A percentile compares a stretch with the other conserved stretches of the same genome.
phyloP scores from a whole-genome alignment of 78 protist species.

The Trichosphaerium sp. region DNA sequence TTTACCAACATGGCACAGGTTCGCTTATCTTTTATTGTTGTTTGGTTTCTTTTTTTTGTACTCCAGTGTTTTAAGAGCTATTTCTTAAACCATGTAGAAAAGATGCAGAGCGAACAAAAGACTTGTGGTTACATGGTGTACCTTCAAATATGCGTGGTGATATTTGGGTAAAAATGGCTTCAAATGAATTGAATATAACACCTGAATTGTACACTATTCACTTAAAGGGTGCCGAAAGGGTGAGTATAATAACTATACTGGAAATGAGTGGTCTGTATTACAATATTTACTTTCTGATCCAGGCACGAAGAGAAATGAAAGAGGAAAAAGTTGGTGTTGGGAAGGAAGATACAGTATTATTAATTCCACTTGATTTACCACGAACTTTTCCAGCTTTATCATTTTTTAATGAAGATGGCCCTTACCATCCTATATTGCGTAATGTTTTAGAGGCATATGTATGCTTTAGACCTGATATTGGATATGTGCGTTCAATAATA shows the following conservation, averaged over 20 bases:
- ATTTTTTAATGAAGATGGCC: constrained; percentile 57
- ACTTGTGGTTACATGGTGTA: constrained; percentile 37
- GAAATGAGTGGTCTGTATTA: no score
- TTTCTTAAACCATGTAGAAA: constrained; percentile 27
- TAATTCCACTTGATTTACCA: constrained; percentile 47
- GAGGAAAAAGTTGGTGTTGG: constrained; percentile 1
- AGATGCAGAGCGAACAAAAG: constrained; percentile 24
- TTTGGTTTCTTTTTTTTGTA: no score
- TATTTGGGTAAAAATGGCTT: constrained; percentile 57
- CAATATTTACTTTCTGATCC: constrained; percentile 15
- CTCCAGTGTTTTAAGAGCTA: no score
- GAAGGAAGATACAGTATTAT: constrained; percentile 44
- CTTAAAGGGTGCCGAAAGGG: constrained; percentile 36
- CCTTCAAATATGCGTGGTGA: constrained; percentile 50
- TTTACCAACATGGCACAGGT: constrained; percentile 19
- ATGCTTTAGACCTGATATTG: constrained; percentile 78
- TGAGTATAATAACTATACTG: no score
- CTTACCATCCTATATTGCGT: constrained; percentile 36
- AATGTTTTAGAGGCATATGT: constrained; percentile 65
- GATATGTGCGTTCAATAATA: no score
- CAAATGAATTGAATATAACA: constrained; percentile 62
- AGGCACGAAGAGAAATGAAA: neutral
- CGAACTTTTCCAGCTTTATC: constrained; percentile 54
- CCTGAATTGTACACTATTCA: constrained; percentile 58
- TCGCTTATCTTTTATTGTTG: no score